Evolutionary conservation across 1,284 basidiomycete genomes (phyloP), one percentile per base, ranked within the genome.

Genomic region (Puccinia novopanici): DNA sequence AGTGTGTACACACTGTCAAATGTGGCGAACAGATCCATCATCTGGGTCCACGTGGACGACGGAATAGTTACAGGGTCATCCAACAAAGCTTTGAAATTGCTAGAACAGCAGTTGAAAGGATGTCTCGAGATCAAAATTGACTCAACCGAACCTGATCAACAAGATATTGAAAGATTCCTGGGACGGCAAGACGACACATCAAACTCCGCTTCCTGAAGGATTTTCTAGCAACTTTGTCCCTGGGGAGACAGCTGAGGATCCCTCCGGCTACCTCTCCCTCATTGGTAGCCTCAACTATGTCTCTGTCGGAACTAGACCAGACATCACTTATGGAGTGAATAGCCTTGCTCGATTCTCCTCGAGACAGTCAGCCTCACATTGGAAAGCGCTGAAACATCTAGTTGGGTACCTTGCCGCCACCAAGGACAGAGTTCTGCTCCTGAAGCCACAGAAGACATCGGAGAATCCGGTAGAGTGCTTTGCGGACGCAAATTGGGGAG

Each of bases 41-140:
- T 76, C 50, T 67, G 75, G 75, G 19, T 76, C 2, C 75, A 76
- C 17, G 57, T 59, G 1, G 27, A 75, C 27, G 45, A 67, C 22
- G 30, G 75, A 1, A 42, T 54, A 15, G 61, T 76, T 12, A 67
- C 61, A 2, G 74, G 59, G 12, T 40, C 6, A 9, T 48, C 37
- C 9, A 17, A 48, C 4, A 17, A 50, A 27, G 13, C 59, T 13
- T 13, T 76, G 12, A 27, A 67, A 19, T 3, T n/a, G 9, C 45
- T 76, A 2, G 42, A 48, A 22, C 3, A 0, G 6, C 5, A 2
- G 1, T 17, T 67, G n/a, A 24, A 45, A 13, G 59, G 48, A 3
- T 54, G 12, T 13, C 48, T 76, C 15, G 17, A 63, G 50, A 76
- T 65, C 61, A 76, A 76, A 24, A 12, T 3, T 5, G 22, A n/a